These are phyloP conservation scores for Mitragyna speciosa DNA, from an alignment of 257 asterid species.

Conservation along the genomic window DNA sequence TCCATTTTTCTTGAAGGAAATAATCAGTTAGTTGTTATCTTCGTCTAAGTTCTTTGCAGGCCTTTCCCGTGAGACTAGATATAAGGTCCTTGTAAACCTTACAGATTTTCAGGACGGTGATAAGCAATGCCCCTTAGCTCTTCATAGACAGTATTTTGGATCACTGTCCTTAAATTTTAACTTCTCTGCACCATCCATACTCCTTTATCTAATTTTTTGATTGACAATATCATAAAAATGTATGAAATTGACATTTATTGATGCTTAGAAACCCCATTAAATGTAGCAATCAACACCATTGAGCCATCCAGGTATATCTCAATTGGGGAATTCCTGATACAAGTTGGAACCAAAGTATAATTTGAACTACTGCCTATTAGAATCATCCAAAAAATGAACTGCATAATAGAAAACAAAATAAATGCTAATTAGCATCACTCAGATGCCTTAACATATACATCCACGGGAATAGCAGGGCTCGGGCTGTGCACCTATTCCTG, in stretches of 20 bases:
- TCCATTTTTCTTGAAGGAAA: neutral
- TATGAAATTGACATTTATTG: neutral
- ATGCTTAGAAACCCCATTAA: neutral
- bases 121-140: neutral
- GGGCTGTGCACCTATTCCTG: neutral
- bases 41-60: neutral
- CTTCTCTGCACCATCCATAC: neutral
- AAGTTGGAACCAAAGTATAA: neutral
- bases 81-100: neutral
- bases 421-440: conserved; percentile 8
- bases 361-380: neutral
- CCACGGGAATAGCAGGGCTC: neutral
- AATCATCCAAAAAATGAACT: neutral
- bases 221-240: neutral
- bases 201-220: neutral
- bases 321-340: neutral
- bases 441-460: conserved; percentile 10
- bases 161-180: neutral
- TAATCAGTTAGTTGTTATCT: neutral
- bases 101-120: neutral
- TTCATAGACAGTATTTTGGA: neutral
- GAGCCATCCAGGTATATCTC: neutral
- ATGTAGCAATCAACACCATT: neutral
- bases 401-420: neutral
- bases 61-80: neutral